A percentile compares a stretch with the other conserved stretches of the same genome.
Evolutionary conservation across 257 asterid species (phyloP).

Genomic region (Capsicum chinense): DNA sequence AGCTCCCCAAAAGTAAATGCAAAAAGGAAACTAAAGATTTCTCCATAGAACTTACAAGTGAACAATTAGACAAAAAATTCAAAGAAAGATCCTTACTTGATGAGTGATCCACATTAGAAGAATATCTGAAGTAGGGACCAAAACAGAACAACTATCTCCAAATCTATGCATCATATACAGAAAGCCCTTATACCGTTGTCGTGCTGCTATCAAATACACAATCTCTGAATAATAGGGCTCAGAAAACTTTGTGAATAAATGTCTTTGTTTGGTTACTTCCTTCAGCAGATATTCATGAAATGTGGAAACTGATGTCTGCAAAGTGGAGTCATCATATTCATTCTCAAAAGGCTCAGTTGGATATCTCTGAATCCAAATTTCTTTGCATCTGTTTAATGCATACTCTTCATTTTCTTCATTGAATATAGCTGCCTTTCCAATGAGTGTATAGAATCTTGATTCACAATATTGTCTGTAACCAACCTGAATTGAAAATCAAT

Average conservation of each 20-base stretch:
- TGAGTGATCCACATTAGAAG: constrained; percentile 85
- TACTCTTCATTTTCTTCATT: constrained; percentile 86
- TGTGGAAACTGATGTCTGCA: constrained; percentile 27
- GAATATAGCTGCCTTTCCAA: constrained; percentile 73
- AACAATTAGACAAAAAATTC: neutral
- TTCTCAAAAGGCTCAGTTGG: constrained; percentile 79
- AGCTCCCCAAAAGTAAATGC: constrained; percentile 10
- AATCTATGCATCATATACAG: constrained; percentile 62
- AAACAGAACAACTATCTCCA: constrained; percentile 53
- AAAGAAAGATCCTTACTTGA: constrained; percentile 49
- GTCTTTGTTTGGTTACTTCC: constrained; percentile 58
- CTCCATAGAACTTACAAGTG: neutral
- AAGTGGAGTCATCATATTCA: constrained; percentile 49
- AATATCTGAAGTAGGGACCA: constrained; percentile 86
- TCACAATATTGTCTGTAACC: constrained; percentile 75
- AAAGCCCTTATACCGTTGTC: constrained; percentile 74
- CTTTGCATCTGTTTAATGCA: constrained; percentile 78
- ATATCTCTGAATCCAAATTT: constrained; percentile 65
- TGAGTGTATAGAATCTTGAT: constrained; percentile 72
- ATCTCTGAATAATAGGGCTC: constrained; percentile 76
- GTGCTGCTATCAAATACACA: constrained; percentile 82
- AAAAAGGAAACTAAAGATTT: neutral
- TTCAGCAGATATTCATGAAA: constrained; percentile 54
- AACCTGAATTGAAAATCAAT: constrained; percentile 45
- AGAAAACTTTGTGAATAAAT: constrained; percentile 47